A percentile compares a stretch with the other conserved stretches of the same genome.
Evolutionary conservation across 2,329 filamentous ascomycete species (phyloP).

Genomic region (Colletotrichum sidae): DNA sequence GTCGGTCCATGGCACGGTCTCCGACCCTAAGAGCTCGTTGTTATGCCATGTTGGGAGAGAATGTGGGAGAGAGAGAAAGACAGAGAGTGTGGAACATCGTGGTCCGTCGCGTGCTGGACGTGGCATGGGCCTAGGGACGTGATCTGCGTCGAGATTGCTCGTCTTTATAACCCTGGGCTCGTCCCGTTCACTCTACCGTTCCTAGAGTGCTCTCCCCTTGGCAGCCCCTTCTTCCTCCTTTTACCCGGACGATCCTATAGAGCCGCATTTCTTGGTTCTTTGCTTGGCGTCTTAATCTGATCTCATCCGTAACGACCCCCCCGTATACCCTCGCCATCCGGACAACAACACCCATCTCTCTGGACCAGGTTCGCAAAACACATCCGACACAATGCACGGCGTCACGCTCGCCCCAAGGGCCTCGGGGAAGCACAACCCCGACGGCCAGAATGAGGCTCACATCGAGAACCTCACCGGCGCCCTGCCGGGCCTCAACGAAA

Average conservation of each 20-base stretch:
- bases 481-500: slow-evolving; percentile 25
- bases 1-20: slow-evolving; percentile 14
- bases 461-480: slow-evolving; percentile 29
- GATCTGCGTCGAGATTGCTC: slow-evolving; percentile 8
- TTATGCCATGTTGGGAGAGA: too few species aligned
- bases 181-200: neutral
- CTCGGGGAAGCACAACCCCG: slow-evolving; percentile 34
- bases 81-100: too few species aligned
- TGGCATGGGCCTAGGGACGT: neutral
- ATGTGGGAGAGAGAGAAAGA: too few species aligned
- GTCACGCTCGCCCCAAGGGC: slow-evolving; percentile 30
- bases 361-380: slow-evolving; percentile 4
- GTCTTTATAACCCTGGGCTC: slow-evolving; percentile 6
- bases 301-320: neutral
- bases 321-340: neutral
- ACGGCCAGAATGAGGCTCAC: slow-evolving; percentile 33
- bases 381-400: slow-evolving; percentile 23
- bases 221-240: slow-evolving; percentile 14
- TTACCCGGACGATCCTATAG: slow-evolving; percentile 17
- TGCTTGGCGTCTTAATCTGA: slow-evolving; percentile 18
- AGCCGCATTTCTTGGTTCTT: slow-evolving; percentile 22
- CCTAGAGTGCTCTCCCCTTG: neutral
- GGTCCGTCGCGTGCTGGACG: slow-evolving; percentile 1
- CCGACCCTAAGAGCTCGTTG: too few species aligned
- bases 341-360: neutral